These are phyloP conservation scores for Candida sanyaensis DNA, from an alignment of 1,139 yeast species.

Conservation along the genomic window DNA sequence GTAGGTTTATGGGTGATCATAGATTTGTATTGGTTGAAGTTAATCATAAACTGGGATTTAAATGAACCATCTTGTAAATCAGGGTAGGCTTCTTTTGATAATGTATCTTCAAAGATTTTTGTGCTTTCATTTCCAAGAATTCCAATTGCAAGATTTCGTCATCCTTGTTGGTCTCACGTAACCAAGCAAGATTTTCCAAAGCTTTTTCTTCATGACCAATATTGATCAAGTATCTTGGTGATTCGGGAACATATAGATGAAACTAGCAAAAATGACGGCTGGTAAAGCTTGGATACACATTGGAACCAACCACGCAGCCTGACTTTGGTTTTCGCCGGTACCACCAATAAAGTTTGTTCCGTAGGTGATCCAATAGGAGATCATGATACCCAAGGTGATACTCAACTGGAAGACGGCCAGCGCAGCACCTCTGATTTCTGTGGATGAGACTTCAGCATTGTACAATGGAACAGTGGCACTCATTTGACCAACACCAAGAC, in stretches of 20 bases:
- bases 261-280: constrained; percentile 20
- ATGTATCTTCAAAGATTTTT: constrained; percentile 19
- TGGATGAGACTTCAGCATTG: constrained; percentile 26
- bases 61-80: constrained; percentile 15
- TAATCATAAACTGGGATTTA: constrained; percentile 12
- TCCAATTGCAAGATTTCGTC: constrained; percentile 19
- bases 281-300: constrained; percentile 28
- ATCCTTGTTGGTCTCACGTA: constrained; percentile 15
- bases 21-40: constrained; percentile 18
- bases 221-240: constrained; percentile 24
- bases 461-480: constrained; percentile 25
- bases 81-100: constrained; percentile 11
- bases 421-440: constrained; percentile 65
- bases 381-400: constrained; percentile 64
- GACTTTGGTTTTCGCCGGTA: constrained; percentile 33
- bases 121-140: constrained; percentile 21
- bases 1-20: constrained; percentile 18
- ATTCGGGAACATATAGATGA: constrained; percentile 22
- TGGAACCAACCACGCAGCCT: constrained; percentile 39
- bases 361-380: constrained; percentile 73
- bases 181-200: constrained; percentile 23
- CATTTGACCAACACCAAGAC: constrained; percentile 24
- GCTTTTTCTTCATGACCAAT: constrained; percentile 20
- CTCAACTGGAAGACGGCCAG: constrained; percentile 67
- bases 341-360: constrained; percentile 39